Base-by-base conservation (phyloP, 768 basidiomycete genomes). In the Suillus placidus region DNA sequence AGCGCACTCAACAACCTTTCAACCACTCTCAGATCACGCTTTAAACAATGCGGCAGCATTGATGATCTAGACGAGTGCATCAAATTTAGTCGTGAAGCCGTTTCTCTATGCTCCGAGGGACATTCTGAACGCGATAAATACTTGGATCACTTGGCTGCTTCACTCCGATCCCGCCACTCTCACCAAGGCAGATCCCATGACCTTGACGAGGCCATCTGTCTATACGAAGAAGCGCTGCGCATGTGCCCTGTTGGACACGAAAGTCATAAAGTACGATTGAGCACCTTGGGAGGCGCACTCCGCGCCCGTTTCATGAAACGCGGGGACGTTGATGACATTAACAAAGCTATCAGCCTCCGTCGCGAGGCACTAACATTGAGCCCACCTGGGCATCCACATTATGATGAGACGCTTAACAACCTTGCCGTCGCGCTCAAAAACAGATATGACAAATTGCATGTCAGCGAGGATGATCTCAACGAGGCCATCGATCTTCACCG, bases 231-330 rank as follows among this genome's bases (percentile, higher is more conserved):
- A n/a, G n/a, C 4, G 10, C 45, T 47, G 10, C 10, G 1, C 45
- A 10, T 47, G n/a, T 4, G 45, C n/a, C 45, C 45, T 47, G 10
- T 47, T 12, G 45, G 45, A 10, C 45, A 47, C 45, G 2, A n/a
- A 47, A 4, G 1, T 47, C 20, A 10, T 12, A 4, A 47, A 12
- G 0, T 1, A 3, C 5, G 10, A 47, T 47, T n/a, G n/a, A 3
- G 12, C 10, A 47, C 2, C n/a, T 1, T 47, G n/a, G 45, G 45
- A 1, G 1, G 4, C 4, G 45, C 45, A 16, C 45, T 47, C 3
- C 10, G 0, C 4, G 12, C 1, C 9, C n/a, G 10, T n/a, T 43
- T 43, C 7, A 18, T 0, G 0, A 1, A 43, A 20, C 0, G 18
- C 3, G 42, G 42, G 4, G 42, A 18, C 2, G 4, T 43, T 43